Conservation (phyloP, 2,329 filamentous ascomycete species). For the Aspergillus sojae region DNA sequence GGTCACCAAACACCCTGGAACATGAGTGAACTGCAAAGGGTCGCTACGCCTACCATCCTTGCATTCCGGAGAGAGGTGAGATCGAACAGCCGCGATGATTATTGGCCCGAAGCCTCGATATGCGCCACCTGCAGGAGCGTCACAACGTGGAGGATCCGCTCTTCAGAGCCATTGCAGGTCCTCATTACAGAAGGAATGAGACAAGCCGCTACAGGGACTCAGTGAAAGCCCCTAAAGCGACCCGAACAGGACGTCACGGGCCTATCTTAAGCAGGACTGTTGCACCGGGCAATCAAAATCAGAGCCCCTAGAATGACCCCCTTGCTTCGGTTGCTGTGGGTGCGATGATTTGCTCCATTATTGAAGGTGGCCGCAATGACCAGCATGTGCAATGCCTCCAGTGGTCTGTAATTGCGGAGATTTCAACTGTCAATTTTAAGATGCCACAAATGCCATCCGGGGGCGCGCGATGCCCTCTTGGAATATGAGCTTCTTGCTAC, state of each 20-base stretch:
- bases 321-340: constrained; percentile 32
- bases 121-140: constrained; percentile 29
- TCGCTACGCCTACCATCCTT: constrained; percentile 35
- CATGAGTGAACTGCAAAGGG: constrained; percentile 25
- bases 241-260: constrained; percentile 24
- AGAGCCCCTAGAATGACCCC: constrained; percentile 27
- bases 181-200: constrained; percentile 38
- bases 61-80: constrained; percentile 39
- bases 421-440: constrained; percentile 11
- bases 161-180: constrained; percentile 26
- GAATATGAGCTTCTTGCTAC: constrained; percentile 8
- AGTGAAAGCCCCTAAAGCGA: constrained; percentile 19
- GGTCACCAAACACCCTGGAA: constrained; percentile 30
- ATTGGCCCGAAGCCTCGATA: constrained; percentile 31
- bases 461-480: constrained; percentile 11
- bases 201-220: constrained; percentile 25
- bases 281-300: constrained; percentile 31
- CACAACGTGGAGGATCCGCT: constrained; percentile 37
- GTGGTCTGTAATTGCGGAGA: constrained; percentile 15
- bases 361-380: constrained; percentile 23
- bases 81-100: constrained; percentile 17
- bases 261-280: constrained; percentile 19
- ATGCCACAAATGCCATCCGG: constrained; percentile 17
- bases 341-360: constrained; percentile 22
- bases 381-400: constrained; percentile 22